Base-by-base conservation (phyloP, 441 rosid genomes). In the Populus hybrid region DNA sequence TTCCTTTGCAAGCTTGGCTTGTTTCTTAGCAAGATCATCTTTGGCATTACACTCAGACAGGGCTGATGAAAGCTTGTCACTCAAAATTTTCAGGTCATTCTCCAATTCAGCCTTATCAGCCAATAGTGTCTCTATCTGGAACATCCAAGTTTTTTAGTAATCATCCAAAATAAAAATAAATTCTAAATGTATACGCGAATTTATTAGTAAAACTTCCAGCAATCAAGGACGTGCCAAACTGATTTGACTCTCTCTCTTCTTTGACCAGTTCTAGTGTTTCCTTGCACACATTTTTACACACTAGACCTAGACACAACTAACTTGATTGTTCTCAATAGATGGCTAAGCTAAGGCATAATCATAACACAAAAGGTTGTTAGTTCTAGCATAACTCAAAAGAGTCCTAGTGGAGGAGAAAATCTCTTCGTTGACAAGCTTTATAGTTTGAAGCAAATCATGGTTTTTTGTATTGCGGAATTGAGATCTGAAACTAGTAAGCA, bases 71-170 rank as follows among this genome's bases (percentile, higher is more conserved):
- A 93, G 95, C 87, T 88, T 91, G 36, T 85, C 88, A 26, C 67
- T 86, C 72, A 89, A 78, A 83, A n/a, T 79, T 76, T 79, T 87
- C 77, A 90, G 61, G 61, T 83, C 81, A 74, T 82, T 89, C 84
- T 90, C 95, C 80, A 87, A 72, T 79, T 87, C 92, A 26, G 81
- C 85, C 79, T 86, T 89, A 32, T 85, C 91, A 18, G 78, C 84
- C 40, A 81, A 70, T 81, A 84, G 83, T 75, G 78, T 85, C 78
- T 87, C 89, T 78, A 79, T 76, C 90, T 90, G 87, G 21, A 38
- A 32, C 67, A 80, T 77, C 26, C 68, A 78, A 35, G 14, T 71
- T 42, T 69, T 61, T 21, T 18, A 76, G 20, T 42, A 38, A 24
- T 38, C 40, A 73, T 21, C 38, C 35, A 74, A 63, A 5, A 21